A percentile compares a stretch with the other conserved stretches of the same genome.
Evolutionary conservation across 768 basidiomycete species (phyloP).

Genomic region (Leucocoprinus leucothites): DNA sequence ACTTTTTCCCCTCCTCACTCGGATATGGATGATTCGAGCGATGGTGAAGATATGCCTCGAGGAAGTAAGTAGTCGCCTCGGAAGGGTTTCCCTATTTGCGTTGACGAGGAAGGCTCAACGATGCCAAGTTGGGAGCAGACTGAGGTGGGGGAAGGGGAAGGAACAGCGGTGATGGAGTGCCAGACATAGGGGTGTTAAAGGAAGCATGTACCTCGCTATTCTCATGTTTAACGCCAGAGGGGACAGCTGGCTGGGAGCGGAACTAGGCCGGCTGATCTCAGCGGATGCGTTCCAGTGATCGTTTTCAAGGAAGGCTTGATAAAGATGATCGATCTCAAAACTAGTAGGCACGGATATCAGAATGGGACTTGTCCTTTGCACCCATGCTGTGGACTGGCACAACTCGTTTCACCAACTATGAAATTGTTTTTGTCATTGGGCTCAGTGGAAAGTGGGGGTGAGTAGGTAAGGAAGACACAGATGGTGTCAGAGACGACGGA

Average conservation of each 20-base stretch:
- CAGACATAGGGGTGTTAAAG: no score
- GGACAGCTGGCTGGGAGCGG: no score
- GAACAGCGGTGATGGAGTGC: constrained; percentile 37
- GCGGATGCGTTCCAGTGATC: no score
- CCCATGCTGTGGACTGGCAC: constrained; percentile 69
- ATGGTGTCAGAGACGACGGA: no score
- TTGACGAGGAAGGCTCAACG: constrained; percentile 66
- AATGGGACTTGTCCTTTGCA: constrained; percentile 52
- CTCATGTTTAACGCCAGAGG: no score
- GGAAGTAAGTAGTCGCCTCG: constrained; percentile 86
- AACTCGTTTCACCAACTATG: no score
- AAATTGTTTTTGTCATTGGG: no score
- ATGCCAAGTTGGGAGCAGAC: constrained; percentile 47
- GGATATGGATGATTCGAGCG: constrained; percentile 90
- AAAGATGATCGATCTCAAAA: constrained; percentile 43
- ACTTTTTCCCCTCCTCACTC: constrained; percentile 88
- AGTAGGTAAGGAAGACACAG: no score
- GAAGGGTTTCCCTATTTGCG: constrained; percentile 86
- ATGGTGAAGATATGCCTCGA: constrained; percentile 85
- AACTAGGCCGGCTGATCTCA: no score
- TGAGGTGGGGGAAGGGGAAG: constrained; percentile 55
- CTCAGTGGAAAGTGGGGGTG: no score
- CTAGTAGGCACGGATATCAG: constrained; percentile 33
- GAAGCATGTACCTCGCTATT: no score
- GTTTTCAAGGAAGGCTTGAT: no score